These are phyloP conservation scores for Fusarium dlaminii DNA, from an alignment of 2,329 filamentous ascomycete genomes.

Conservation along the genomic window DNA sequence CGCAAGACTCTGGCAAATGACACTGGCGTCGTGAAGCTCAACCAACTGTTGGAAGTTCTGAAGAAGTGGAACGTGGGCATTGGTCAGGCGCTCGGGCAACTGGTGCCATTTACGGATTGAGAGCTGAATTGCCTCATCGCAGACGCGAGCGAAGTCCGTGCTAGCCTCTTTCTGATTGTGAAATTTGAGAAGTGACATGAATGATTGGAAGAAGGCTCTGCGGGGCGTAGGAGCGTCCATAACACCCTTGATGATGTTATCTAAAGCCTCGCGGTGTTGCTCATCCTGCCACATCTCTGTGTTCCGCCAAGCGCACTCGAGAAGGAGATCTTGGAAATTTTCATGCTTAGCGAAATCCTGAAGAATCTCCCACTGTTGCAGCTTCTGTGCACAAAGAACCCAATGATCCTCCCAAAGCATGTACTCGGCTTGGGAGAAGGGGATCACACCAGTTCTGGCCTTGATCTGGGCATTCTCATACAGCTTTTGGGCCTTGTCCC, in stretches of 20 bases:
- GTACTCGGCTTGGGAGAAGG: conserved; percentile 96
- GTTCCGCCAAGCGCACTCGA: conserved; percentile 95
- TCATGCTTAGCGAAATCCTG: conserved; percentile 99
- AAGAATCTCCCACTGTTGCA: conserved; percentile 98
- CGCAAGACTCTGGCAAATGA: conserved; percentile 91
- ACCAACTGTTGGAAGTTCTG: conserved; percentile 99
- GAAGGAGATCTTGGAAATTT: conserved; percentile 93
- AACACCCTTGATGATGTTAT: conserved; percentile 93
- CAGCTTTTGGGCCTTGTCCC: conserved; percentile 97
- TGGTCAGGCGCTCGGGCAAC: conserved; percentile 90
- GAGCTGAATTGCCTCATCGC: conserved; percentile 96
- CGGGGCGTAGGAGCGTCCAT: conserved; percentile 97
- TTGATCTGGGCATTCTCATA: conserved; percentile 98
- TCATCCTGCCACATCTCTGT: conserved; percentile 93
- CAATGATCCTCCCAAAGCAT: conserved; percentile 99
- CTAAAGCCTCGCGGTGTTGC: conserved; percentile 87
- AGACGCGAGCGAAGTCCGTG: conserved; percentile 86
- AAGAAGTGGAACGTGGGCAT: conserved; percentile 92
- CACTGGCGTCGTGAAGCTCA: conserved; percentile 95
- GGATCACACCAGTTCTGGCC: conserved; percentile 92
- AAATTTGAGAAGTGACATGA: conserved; percentile 94
- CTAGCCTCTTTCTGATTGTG: conserved; percentile 85
- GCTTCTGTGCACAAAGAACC: conserved; percentile 95
- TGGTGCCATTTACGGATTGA: conserved; percentile 99
- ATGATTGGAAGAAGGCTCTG: conserved; percentile 96